Conservation (phyloP, 2,329 filamentous ascomycete genomes). For the Trichoderma cornu-damae region DNA sequence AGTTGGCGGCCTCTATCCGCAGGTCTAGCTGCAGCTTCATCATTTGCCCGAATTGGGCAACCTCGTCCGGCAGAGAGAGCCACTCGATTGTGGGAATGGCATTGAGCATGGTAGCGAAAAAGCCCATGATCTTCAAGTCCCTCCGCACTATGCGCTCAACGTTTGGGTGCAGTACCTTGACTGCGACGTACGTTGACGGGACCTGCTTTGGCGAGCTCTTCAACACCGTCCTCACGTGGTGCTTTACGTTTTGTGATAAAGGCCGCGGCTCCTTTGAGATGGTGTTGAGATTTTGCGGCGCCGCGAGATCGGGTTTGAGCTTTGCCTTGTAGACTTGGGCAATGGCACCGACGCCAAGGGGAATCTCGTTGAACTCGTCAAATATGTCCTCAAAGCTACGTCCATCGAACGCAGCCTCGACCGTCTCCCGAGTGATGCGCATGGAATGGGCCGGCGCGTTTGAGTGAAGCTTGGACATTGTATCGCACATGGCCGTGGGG, state of each 20-base stretch:
- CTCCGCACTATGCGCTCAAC: conserved; percentile 87
- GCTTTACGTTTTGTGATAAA: conserved; percentile 64
- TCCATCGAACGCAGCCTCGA: conserved; percentile 76
- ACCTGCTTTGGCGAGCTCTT: conserved; percentile 82
- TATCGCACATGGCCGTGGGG: conserved; percentile 80
- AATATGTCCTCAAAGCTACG: conserved; percentile 85
- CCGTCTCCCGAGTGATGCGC: conserved; percentile 68
- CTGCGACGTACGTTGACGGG: conserved; percentile 85
- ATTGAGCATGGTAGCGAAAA: conserved; percentile 83
- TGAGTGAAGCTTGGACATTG: conserved; percentile 93
- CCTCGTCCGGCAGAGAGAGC: conserved; percentile 93
- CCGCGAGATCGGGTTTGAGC: conserved; percentile 71
- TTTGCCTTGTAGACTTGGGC: conserved; percentile 97
- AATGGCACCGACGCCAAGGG: conserved; percentile 90
- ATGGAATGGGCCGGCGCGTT: conserved; percentile 90
- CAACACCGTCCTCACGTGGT: conserved; percentile 77
- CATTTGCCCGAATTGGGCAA: conserved; percentile 93
- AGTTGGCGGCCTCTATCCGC: conserved; percentile 87
- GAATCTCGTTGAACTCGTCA: conserved; percentile 85
- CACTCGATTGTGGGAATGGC: conserved; percentile 91
- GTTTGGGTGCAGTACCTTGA: conserved; percentile 91
- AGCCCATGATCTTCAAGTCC: conserved; percentile 87
- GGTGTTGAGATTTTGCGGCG: conserved; percentile 54
- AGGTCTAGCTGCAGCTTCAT: conserved; percentile 97
- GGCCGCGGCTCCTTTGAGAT: conserved; percentile 37